Conservation (phyloP, 2,329 filamentous ascomycete species). For the Sarocladium oryzae region DNA sequence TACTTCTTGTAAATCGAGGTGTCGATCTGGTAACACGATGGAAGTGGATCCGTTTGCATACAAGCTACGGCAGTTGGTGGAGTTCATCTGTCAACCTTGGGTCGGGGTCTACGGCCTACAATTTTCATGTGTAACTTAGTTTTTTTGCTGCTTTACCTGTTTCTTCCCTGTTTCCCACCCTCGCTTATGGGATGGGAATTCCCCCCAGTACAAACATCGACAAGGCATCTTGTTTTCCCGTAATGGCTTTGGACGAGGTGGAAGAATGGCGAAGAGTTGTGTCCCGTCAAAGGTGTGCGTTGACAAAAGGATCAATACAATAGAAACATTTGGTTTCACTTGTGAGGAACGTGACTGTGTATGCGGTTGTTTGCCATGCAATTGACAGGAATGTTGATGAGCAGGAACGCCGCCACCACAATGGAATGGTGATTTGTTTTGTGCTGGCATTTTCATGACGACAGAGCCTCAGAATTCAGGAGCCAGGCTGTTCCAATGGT, state of each 20-base stretch:
- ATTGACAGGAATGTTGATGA: not conserved
- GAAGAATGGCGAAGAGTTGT: too few relatives aligned
- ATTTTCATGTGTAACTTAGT: slow-evolving; percentile 8
- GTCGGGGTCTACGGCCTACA: slow-evolving; percentile 6
- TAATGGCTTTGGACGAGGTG: not conserved
- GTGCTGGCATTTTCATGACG: not conserved
- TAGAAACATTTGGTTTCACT: not conserved
- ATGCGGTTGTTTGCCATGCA: not conserved
- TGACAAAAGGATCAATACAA: slow-evolving; percentile 1
- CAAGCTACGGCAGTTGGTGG: slow-evolving; percentile 1
- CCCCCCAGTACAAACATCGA: not conserved
- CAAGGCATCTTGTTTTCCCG: not conserved
- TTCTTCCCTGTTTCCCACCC: not conserved
- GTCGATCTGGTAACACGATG: not conserved
- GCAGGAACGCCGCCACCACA: not conserved
- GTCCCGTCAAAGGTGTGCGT: too few relatives aligned
- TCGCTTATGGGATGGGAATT: not conserved
- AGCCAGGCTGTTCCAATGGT: too few relatives aligned
- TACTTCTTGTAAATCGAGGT: slow-evolving; percentile 22
- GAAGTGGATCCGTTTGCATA: not conserved
- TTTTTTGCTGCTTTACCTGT: not conserved
- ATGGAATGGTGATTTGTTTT: not conserved
- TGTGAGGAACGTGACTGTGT: not conserved
- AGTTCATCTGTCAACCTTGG: not conserved
- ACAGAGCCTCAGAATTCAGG: not conserved